phyloP scores from a whole-genome alignment of 352 stramenopile genomes.

The Phytophthora quininea region DNA sequence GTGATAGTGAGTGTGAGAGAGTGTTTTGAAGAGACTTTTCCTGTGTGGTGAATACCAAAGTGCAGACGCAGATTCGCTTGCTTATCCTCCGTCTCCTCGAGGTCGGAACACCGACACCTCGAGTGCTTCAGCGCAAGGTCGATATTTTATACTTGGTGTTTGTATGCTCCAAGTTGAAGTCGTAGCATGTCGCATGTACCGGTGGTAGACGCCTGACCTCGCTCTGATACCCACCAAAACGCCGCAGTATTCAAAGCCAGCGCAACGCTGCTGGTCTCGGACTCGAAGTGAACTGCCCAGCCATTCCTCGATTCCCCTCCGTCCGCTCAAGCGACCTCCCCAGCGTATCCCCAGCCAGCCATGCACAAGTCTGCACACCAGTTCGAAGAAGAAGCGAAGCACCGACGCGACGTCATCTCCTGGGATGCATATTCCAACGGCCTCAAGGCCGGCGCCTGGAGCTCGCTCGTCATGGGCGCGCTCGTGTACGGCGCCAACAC shows the following conservation, averaged over 20 bases:
- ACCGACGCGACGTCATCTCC: constrained; percentile 43
- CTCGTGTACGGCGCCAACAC: constrained; percentile 39
- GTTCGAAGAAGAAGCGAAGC: constrained; percentile 22
- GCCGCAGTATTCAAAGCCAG: neutral
- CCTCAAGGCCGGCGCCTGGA: constrained; percentile 35
- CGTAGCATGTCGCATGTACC: neutral
- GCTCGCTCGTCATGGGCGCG: constrained; percentile 24
- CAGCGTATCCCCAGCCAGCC: neutral
- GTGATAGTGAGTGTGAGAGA: neutral
- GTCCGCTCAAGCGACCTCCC: constrained; percentile 6
- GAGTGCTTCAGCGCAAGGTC: neutral
- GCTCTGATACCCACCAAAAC: neutral
- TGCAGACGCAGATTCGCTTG: no score
- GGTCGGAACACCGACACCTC: no score
- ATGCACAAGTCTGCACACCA: constrained; percentile 34
- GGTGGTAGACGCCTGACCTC: neutral
- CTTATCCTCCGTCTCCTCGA: no score
- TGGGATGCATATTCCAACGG: constrained; percentile 37
- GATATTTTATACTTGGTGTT: neutral
- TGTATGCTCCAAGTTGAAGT: neutral
- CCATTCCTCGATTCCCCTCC: constrained; percentile 17
- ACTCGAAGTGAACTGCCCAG: neutral
- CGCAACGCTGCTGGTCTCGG: constrained; percentile 1
- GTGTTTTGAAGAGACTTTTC: no score
- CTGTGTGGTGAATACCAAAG: no score